Percentiles rank a stretch among this genome's conserved stretches.
These are phyloP conservation scores for Alternaria sp. DNA, from an alignment of 2,329 filamentous ascomycete species.

Conservation along the genomic window DNA sequence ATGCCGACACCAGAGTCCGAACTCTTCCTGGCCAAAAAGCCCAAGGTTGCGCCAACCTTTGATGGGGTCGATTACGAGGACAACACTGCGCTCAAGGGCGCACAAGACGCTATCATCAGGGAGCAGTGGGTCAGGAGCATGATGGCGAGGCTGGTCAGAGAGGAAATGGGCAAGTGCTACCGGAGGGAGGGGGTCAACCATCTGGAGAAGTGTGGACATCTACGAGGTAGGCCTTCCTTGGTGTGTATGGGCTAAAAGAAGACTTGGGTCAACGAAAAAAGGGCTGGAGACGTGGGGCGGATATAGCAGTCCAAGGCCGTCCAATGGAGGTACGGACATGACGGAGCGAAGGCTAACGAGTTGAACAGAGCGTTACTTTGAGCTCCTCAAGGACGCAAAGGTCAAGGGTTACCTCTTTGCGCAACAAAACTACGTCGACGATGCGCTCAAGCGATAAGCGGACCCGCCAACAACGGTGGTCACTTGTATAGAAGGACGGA, in stretches of 20 bases:
- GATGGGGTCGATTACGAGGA: slow-evolving; percentile 89
- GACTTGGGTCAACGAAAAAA: neutral
- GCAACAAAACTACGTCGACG: slow-evolving; percentile 75
- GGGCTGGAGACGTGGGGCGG: neutral
- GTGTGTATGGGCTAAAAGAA: neutral
- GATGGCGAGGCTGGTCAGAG: slow-evolving; percentile 83
- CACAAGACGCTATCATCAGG: slow-evolving; percentile 81
- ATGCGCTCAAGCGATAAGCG: slow-evolving; percentile 26
- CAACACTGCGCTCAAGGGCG: slow-evolving; percentile 79
- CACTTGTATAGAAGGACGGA: slow-evolving; percentile 2
- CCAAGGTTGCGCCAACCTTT: slow-evolving; percentile 81
- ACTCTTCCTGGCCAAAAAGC: slow-evolving; percentile 84
- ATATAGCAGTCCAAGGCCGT: neutral
- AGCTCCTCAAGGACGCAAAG: slow-evolving; percentile 78
- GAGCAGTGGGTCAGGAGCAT: slow-evolving; percentile 91
- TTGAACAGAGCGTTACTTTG: slow-evolving; percentile 75
- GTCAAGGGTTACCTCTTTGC: slow-evolving; percentile 81
- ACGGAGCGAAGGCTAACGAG: slow-evolving; percentile 30
- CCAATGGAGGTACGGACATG: too few relatives aligned
- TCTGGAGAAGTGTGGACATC: slow-evolving; percentile 82
- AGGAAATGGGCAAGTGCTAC: slow-evolving; percentile 88
- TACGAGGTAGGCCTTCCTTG: slow-evolving; percentile 69
- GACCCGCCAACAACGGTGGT: neutral
- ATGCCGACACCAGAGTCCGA: slow-evolving; percentile 88
- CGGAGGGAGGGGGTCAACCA: slow-evolving; percentile 85